A percentile compares a stretch with the other conserved stretches of the same genome.
These are phyloP conservation scores for Zanthoxylum bungeanum DNA, from an alignment of 345 rosid genomes.

Conservation along the genomic window DNA sequence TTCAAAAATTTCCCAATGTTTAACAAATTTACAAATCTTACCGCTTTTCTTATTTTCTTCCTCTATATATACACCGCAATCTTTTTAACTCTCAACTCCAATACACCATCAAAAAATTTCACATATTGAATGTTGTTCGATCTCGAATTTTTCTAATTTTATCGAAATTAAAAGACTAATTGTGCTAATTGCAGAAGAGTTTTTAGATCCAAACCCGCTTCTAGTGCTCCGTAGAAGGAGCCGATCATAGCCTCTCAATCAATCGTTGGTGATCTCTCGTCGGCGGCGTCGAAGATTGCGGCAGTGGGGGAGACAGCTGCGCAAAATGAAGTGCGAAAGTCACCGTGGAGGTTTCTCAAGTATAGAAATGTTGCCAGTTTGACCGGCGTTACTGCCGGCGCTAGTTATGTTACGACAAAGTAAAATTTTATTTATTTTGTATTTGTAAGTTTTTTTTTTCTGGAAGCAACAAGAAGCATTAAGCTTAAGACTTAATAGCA, in stretches of 20 bases:
- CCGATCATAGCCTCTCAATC: conserved; percentile 44
- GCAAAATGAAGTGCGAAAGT: conserved; percentile 33
- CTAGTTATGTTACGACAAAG: conserved; percentile 67
- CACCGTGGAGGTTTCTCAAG: conserved; percentile 48
- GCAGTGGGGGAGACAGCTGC: conserved; percentile 19
- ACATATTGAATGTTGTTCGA: conserved; percentile 44
- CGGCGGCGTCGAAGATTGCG: conserved; percentile 28
- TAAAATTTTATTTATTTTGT: not conserved
- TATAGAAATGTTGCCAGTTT: conserved; percentile 47
- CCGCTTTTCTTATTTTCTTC: no score
- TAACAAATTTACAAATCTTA: no score
- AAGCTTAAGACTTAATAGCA: no score
- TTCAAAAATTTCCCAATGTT: no score
- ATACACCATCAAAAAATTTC: no score
- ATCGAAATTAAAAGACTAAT: conserved; percentile 13
- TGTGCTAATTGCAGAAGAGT: conserved; percentile 18
- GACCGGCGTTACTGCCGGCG: conserved; percentile 55
- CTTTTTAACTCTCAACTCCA: no score
- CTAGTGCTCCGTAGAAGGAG: conserved; percentile 38
- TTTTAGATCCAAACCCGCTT: conserved; percentile 36
- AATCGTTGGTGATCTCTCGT: conserved; percentile 39
- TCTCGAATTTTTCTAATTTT: conserved; percentile 38
- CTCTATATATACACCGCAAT: no score
- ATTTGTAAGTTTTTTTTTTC: not conserved
- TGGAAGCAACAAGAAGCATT: no score